These are phyloP conservation scores for Scleroderma bovista DNA, from an alignment of 768 basidiomycete genomes.

Conservation along the genomic window DNA sequence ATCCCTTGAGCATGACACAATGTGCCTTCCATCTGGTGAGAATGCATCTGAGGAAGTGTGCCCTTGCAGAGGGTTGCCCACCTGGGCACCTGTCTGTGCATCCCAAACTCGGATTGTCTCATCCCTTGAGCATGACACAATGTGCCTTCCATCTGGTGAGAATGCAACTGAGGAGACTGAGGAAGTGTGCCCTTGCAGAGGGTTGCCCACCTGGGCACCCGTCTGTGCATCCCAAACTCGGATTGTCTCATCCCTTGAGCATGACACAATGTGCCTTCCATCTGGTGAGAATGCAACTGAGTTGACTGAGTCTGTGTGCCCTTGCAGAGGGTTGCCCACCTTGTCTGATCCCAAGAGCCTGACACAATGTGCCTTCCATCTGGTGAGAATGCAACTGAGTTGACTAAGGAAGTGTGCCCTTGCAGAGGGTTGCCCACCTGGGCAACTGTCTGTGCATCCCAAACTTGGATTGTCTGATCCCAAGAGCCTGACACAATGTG, in stretches of 20 bases:
- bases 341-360: not conserved
- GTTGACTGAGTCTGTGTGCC: not conserved
- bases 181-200: not conserved
- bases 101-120: not conserved
- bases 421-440: not conserved
- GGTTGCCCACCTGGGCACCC: not conserved
- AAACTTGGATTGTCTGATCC: not conserved
- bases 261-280: not conserved
- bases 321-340: not conserved
- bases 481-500: not conserved
- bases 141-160: constrained; percentile 1
- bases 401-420: not conserved
- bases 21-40: constrained; percentile 10
- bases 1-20: constrained; percentile 22
- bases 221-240: constrained; percentile 1
- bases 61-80: not conserved
- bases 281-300: not conserved
- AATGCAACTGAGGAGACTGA: not conserved
- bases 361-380: not conserved
- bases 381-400: not conserved
- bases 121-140: not conserved
- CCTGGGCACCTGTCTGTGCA: not conserved
- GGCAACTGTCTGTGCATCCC: not conserved
- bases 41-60: not conserved
- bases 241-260: not conserved